Evolutionary conservation across 768 basidiomycete species (phyloP), one percentile per base, ranked within the genome.

Genomic region (Cytidiella melzeri): DNA sequence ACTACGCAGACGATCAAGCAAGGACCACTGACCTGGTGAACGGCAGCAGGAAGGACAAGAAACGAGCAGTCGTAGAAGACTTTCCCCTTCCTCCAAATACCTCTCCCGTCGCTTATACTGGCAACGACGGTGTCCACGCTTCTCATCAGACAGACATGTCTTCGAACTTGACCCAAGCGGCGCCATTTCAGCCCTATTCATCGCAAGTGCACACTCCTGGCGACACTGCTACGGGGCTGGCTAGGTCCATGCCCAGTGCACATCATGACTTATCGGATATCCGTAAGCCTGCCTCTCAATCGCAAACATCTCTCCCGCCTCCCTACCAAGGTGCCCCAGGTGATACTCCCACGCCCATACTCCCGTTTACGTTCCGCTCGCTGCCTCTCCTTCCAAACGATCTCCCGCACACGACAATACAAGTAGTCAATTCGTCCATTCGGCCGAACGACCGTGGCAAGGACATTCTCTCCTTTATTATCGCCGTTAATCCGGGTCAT

Each of bases 381-480:
- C 76, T 90, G 20, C 87, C 86, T 11, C 70, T 90, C 21, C 65
- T 90, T 19, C 69, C 80, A 3, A 66, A 70, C 12, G 89, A 95
- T 60, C 81, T 98, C 12, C 81, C 81, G 30, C 76, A 75, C 43
- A 90, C 92, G 2, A 73, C 69, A 23, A 73, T 91, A 48, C 63
- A 67, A 5, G 92, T 97, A 24, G 81, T 82, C 2, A 83, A 84
- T 48, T 92, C 90, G 11, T 82, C 86, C 43, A 91, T 97, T 48
- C 80, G 83, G 15, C 81, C 91, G 4, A 97, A 95, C 60, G 89
- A 95, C 52, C 77, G 84, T 45, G 90, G 92, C 44, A 92, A 92
- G 64, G 95, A 98, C 58, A 89, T 94, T 2, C 70, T 97, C 37
- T 91, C 86, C 6, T 97, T 98, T 66, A 72, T 92, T 53, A 79